Base-by-base conservation (phyloP, 306 rosid species). In the Ochetophila trinervis region DNA sequence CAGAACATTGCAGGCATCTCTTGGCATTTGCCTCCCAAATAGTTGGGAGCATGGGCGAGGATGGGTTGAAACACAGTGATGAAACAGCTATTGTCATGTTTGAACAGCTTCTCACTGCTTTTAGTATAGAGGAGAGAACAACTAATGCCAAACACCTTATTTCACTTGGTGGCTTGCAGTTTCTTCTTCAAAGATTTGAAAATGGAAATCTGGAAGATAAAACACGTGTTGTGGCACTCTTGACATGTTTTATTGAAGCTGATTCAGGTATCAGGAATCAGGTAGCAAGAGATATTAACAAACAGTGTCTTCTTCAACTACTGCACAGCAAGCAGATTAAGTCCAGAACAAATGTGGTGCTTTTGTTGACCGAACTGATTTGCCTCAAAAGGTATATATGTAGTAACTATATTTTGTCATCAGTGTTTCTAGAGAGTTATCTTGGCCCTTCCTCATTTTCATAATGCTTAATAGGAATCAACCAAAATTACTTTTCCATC, bases 201-300 rank as follows among this genome's bases (percentile, higher is more conserved):
- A 57, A 55, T 1, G 97, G 93, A 69, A 77, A 77, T 44, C 17
- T 80, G 54, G 85, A 88, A 66, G 91, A 79, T 69, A 88, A 84
- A 66, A 76, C 89, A 17, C 75, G 62, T 18, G 79, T 81, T 15
- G 53, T 69, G 6, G 67, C 69, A 34, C 83, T 91, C 36, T 67
- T 91, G 70, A 55, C 69, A 16, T 56, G 63, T 55, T 88, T 84
- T 67, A 83, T 81, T 53, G 78, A 82, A 77, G 82, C 72, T 62
- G 90, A 86, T 66, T 70, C 84, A 49, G 36, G 60, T 61, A 82
- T 89, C 81, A 72, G 79, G 68, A 66, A 75, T 70, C 71, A 62
- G 76, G 82, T 91, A 62, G 89, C 90, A 14, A 67, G 58, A 20
- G 77, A 66, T 62, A 72, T 86, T 37, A 64, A 78, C 76, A 83